phyloP scores from a whole-genome alignment of 2,329 filamentous ascomycete species.

The Karstenula rhodostoma region DNA sequence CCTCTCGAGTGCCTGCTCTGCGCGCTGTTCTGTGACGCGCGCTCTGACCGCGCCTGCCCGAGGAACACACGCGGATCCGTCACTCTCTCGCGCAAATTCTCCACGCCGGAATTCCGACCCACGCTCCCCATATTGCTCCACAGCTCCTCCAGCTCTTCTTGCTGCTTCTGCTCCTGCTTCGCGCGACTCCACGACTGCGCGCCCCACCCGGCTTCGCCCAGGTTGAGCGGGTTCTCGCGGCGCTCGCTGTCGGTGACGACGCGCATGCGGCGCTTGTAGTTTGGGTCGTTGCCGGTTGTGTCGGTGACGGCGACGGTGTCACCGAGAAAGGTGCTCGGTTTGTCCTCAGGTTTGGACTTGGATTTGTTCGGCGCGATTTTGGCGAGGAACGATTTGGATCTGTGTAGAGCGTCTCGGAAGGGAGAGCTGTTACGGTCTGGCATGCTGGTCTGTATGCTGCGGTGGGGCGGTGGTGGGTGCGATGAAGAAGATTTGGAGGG shows the following conservation, averaged over 20 bases:
- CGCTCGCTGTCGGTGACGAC: neutral
- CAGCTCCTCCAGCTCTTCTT: neutral
- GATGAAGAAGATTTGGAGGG: neutral
- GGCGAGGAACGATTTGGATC: neutral
- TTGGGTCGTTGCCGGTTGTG: neutral
- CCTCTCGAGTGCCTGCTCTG: neutral
- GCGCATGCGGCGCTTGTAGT: constrained; percentile 7
- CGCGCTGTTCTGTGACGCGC: neutral
- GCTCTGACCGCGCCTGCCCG: neutral
- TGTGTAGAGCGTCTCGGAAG: neutral
- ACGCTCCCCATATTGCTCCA: neutral
- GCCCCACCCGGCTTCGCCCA: constrained; percentile 4
- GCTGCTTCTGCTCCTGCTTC: neutral
- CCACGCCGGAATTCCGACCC: neutral
- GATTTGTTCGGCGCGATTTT: neutral
- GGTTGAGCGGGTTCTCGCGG: neutral
- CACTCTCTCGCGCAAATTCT: neutral
- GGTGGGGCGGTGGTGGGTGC: neutral
- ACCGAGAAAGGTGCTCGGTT: neutral
- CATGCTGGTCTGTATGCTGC: neutral
- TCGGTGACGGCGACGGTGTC: neutral
- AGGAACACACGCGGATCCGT: neutral
- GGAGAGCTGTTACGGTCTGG: neutral
- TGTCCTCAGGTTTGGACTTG: neutral
- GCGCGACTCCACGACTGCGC: neutral